Base-by-base conservation (phyloP, 805 yeast genomes). In the Nakazawaea peltata region DNA sequence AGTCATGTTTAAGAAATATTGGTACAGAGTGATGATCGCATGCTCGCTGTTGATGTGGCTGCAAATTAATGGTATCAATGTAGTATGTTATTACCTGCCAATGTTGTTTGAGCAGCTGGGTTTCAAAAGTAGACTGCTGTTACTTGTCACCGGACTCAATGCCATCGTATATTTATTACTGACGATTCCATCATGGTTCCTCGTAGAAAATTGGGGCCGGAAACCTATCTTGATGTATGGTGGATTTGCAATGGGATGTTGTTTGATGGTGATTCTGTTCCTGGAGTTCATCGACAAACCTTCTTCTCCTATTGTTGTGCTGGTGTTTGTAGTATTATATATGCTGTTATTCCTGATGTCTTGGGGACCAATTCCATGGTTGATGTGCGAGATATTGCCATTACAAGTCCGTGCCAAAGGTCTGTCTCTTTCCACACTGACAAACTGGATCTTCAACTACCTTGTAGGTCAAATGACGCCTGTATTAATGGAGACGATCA, bases 351-450 rank as follows among this genome's bases (percentile, higher is more conserved):
- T 87, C 59, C 96, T 95, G 13, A 77, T 75, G 49, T 78, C 90
- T 36, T 88, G 95, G 94, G 97, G 96, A 8, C 95, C 95, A 3
- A 77, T 87, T 36, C 94, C 94, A 10, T 86, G 96, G 96, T 58
- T 81, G 28, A 77, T 81, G 54, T 85, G 88, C 46, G 95, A 85
- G 58, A 85, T 88, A 32, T 69, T 87, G 36, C 96, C 96, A 0
- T 71, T 83, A 43, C 67, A 79, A 14, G 85, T 86, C 9, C 71
- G 97, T 36, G 85, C 95, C 3, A 82, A 86, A 47, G 95, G 95
- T 40, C 94, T 95, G 0, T 84, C 94, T 2, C 62, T 85, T 42
- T 81, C 94, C 1, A 87, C 96, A 1, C 95, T 95, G 2, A 74
- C 94, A 4, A 88, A 87, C 54, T 87, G 97, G 97, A 70, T 84